Conservation (phyloP, 805 yeast species). For the Barnettozyma californica region DNA sequence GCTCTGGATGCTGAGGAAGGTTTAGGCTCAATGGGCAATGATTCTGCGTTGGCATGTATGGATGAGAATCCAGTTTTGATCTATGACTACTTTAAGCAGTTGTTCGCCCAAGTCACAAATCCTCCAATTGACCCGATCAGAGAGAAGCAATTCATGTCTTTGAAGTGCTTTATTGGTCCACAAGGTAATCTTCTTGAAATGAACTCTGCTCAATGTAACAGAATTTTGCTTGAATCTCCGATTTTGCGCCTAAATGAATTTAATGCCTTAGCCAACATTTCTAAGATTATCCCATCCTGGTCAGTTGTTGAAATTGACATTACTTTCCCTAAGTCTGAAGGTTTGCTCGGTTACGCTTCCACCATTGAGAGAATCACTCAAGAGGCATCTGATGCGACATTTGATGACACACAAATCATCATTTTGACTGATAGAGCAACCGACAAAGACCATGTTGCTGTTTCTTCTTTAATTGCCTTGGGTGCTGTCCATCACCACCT, state of each 20-base stretch:
- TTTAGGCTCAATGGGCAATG: constrained; percentile 98
- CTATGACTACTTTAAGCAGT: constrained; percentile 91
- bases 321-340: constrained; percentile 79
- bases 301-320: constrained; percentile 76
- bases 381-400: constrained; percentile 82
- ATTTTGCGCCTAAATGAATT: constrained; percentile 70
- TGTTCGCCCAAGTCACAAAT: constrained; percentile 97
- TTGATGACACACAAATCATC: constrained; percentile 66
- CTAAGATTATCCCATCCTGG: constrained; percentile 82
- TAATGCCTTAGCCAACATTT: constrained; percentile 66
- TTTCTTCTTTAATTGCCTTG: constrained; percentile 85
- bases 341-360: constrained; percentile 76
- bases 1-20: constrained; percentile 90
- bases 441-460: constrained; percentile 60
- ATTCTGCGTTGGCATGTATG: constrained; percentile 89
- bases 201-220: constrained; percentile 87
- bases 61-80: constrained; percentile 87
- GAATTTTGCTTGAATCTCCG: constrained; percentile 80
- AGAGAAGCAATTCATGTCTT: constrained; percentile 93
- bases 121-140: constrained; percentile 99
- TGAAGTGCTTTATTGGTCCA: constrained; percentile 97
- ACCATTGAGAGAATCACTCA: constrained; percentile 84
- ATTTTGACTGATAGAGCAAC: constrained; percentile 70
- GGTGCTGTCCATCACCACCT: constrained; percentile 97
- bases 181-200: constrained; percentile 93